Evolutionary conservation across 345 rosid genomes (phyloP).

Genomic region (Citrus mangshanensis): DNA sequence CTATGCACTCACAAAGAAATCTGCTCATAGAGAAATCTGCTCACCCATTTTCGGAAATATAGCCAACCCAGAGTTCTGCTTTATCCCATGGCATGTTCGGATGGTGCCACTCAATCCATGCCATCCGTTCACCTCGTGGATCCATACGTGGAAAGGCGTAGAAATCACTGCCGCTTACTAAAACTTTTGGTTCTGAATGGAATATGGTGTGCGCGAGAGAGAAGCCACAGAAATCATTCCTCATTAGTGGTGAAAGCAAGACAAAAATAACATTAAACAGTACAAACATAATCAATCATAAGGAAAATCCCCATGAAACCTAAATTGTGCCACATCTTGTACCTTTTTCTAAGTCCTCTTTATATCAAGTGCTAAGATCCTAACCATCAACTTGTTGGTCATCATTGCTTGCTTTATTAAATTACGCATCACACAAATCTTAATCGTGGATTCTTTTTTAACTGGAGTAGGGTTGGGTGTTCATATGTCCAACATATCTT

Average conservation of each 20-base stretch:
- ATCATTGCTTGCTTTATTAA: not conserved
- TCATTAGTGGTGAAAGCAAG: not conserved
- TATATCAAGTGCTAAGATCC: not conserved
- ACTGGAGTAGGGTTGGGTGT: not conserved
- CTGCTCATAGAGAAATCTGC: constrained; percentile 14
- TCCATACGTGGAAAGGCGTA: constrained; percentile 95
- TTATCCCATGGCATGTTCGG: constrained; percentile 99
- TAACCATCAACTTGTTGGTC: not conserved
- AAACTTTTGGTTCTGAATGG: constrained; percentile 65
- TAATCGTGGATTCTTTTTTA: not conserved
- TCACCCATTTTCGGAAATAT: constrained; percentile 78
- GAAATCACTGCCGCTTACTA: constrained; percentile 80
- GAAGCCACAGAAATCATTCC: constrained; percentile 5
- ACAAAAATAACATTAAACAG: not conserved
- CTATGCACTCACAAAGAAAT: not conserved
- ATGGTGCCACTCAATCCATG: constrained; percentile 93
- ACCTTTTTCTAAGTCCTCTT: not conserved
- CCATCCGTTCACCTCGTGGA: constrained; percentile 58
- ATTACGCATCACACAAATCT: not conserved
- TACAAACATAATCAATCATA: not conserved
- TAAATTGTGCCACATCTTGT: not conserved
- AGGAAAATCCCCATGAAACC: not conserved
- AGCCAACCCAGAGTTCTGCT: constrained; percentile 92
- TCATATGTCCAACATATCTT: not conserved
- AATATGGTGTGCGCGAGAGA: not conserved